Percentiles rank a stretch among this genome's conserved stretches.
Evolutionary conservation across 257 asterid genomes (phyloP).

Genomic region (Leonotis leonurus): DNA sequence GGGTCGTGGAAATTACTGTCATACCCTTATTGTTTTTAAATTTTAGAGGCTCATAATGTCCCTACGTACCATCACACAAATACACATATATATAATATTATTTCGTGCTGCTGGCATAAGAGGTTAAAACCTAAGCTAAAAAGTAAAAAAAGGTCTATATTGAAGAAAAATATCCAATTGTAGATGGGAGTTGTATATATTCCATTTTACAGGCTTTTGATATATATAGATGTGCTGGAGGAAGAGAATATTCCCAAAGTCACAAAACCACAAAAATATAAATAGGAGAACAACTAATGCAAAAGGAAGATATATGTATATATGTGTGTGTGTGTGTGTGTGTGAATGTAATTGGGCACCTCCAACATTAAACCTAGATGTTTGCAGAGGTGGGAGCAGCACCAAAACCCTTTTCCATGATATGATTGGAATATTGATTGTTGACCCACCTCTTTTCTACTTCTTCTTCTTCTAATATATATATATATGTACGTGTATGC

Average conservation of each 20-base stretch:
- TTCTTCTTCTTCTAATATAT: no score
- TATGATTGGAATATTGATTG: conserved; percentile 32
- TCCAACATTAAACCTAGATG: conserved; percentile 16
- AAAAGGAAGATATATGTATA: no score
- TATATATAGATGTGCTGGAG: neutral
- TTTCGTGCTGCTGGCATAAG: neutral
- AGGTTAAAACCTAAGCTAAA: no score
- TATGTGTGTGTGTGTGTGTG: no score
- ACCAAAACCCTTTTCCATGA: conserved; percentile 24
- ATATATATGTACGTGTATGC: no score
- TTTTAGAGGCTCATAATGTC: no score
- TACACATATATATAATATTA: neutral
- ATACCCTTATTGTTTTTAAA: no score
- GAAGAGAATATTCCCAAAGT: conserved; percentile 10
- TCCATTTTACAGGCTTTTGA: neutral
- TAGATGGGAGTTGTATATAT: neutral
- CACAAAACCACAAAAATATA: neutral
- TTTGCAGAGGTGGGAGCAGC: conserved; percentile 20
- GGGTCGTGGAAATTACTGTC: no score
- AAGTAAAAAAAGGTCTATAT: neutral
- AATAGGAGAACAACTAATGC: neutral
- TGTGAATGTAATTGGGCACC: neutral
- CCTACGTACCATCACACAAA: no score
- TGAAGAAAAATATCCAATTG: neutral
- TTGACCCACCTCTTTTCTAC: neutral